Evolutionary conservation across 768 basidiomycete species (phyloP), one percentile per base, ranked within the genome.

Genomic region (Candolleomyces efflorescens): DNA sequence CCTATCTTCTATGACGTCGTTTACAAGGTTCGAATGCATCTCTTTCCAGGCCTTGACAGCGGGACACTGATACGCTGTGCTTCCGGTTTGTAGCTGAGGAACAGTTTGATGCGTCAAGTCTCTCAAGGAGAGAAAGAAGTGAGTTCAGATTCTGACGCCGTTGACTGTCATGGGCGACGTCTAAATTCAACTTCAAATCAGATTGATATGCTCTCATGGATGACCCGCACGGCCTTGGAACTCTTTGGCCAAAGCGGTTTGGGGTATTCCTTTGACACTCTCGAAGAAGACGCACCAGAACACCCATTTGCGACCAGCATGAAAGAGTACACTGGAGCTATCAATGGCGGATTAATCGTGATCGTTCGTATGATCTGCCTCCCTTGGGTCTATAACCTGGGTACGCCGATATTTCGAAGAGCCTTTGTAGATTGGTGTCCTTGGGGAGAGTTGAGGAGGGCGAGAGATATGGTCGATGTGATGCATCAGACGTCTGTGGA

Each of bases 401-500:
- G 53, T 1, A 12, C 23, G n/a, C 39, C 56, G 4, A 18, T 23
- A 5, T 10, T 59, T 32, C 58, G 59, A 43, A 46, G 60, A 15
- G 54, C 52, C 24, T 23, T 61, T 13, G 49, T 56, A 17, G 46
- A 56, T 11, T 23, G 32, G 22, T 44, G 47, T 12, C 27, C 53
- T 73, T 13, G 64, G 54, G 63, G 63, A 48, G 51, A 59, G 6
- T 48, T 78, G 4, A 69, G 71, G n/a, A 53, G 60, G 0, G 36
- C 79, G 13, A 63, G 73, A 46, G 69, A 71, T 15, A 68, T 78
- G n/a, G 58, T 72, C 0, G 71, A 75, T 43, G 62, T 69, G 3
- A 66, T 82, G 64, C 63, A 76, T n/a, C 58, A 65, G 10, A 70
- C 70, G 2, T 70, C 78, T 3, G 55, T 67, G 17, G 64, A 72